Base-by-base conservation (phyloP, 495 filamentous ascomycete species). In the Penicillium bialowiezense region DNA sequence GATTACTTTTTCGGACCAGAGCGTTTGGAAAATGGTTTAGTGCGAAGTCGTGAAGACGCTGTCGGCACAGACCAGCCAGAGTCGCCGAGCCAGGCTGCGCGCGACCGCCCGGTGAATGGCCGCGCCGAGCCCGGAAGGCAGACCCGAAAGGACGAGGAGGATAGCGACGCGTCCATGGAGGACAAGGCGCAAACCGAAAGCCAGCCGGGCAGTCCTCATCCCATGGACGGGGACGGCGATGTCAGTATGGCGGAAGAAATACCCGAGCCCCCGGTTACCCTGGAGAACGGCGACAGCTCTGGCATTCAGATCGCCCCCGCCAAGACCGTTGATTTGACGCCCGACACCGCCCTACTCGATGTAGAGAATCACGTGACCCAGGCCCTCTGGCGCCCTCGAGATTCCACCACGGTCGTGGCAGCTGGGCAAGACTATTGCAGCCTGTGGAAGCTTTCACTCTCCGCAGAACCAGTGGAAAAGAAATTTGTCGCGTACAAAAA, bases 391-490 rank as follows among this genome's bases (percentile, higher is more conserved):
- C 88, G 87, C 59, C 89, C 89, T 41, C 70, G 67, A 50, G 83
- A 91, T 74, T 78, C 89, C 51, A 84, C 79, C 29, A 70, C 88
- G 63, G 76, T 95, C 65, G 86, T 84, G 56, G 82, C 83, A 53
- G 83, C 82, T 64, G 87, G 88, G 60, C 85, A 90, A 65, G 80
- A 83, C 65, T 85, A 89, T 77, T 88, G 87, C 71, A 84, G 82
- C 52, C 72, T 93, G 66, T 92, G 87, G 87, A 87, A 81, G 55
- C 62, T 91, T 41, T 77, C 82, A 2, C 53, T 58, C 10, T 61
- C 65, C 6, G 61, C 68, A 13, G 42, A 59, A 9, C 67, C 73
- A 3, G 59, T 64, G 23, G 60, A 66, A 23, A 74, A 77, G 49
- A 72, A 64, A 3, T 57, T 71, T 14, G 48, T 67, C 14, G 64